Conservation (phyloP, 495 filamentous ascomycete species). For the Polyplosphaeria fusca region DNA sequence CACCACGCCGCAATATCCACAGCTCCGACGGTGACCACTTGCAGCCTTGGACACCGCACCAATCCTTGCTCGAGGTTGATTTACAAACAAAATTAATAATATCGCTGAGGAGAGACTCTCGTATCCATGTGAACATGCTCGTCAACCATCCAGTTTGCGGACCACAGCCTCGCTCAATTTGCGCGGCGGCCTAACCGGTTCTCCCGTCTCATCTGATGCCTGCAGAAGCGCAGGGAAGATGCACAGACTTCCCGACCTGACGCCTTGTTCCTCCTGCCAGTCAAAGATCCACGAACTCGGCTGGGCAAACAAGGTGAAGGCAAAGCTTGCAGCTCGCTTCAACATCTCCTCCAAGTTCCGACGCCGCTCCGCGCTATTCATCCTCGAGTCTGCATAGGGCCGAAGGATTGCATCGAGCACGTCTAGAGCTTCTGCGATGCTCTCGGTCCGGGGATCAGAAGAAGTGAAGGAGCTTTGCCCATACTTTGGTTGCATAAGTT, state of each 20-base stretch:
- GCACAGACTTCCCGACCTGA: constrained; percentile 32
- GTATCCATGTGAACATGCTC: no score
- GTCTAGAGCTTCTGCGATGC: constrained; percentile 23
- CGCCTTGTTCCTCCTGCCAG: constrained; percentile 28
- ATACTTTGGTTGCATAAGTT: constrained; percentile 36
- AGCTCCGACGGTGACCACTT: no score
- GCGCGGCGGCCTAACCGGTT: constrained; percentile 27
- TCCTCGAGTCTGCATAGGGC: constrained; percentile 30
- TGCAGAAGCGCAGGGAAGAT: constrained; percentile 42
- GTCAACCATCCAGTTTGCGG: constrained; percentile 26
- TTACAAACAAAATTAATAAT: no score
- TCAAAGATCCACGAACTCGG: constrained; percentile 39
- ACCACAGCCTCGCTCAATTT: constrained; percentile 37
- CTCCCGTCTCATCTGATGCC: constrained; percentile 35
- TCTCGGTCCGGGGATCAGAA: constrained; percentile 31
- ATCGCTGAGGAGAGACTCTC: no score
- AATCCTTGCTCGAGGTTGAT: no score
- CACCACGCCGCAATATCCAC: no score
- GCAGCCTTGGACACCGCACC: no score
- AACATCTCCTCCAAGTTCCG: constrained; percentile 41
- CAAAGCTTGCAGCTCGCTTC: constrained; percentile 39
- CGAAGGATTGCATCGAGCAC: constrained; percentile 33
- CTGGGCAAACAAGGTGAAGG: constrained; percentile 42
- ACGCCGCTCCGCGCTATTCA: constrained; percentile 26
- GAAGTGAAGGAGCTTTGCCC: constrained; percentile 23